Evolutionary conservation across 345 rosid genomes (phyloP).

Genomic region (Citrus cavaleriei): DNA sequence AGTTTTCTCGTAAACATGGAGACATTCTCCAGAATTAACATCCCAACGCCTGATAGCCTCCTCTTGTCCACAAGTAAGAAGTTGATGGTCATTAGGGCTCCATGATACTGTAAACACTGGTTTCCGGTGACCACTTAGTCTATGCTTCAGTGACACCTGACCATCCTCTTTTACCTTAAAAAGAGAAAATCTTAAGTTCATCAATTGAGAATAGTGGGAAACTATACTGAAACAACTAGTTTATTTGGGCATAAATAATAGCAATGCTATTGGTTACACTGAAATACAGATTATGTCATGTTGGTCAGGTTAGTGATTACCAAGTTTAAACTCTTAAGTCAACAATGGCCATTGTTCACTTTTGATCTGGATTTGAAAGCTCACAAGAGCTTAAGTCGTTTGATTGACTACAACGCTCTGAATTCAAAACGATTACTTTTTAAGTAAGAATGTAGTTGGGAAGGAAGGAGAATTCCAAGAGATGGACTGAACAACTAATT

Average conservation of each 20-base stretch:
- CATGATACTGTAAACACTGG: slow-evolving; percentile 55
- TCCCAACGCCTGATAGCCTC: slow-evolving; percentile 65
- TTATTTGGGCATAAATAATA: background rate
- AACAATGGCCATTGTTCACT: background rate
- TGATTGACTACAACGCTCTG: background rate
- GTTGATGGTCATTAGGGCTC: slow-evolving; percentile 60
- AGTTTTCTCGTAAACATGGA: slow-evolving; percentile 46
- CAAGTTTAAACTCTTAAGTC: background rate
- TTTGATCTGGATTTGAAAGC: background rate
- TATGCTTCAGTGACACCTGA: slow-evolving; percentile 44
- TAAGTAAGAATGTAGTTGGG: too few relatives aligned
- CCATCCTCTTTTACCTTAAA: slow-evolving; percentile 46
- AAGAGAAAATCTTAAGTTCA: background rate
- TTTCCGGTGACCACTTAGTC: slow-evolving; percentile 47
- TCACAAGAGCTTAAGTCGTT: background rate
- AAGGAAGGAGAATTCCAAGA: background rate
- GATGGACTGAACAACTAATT: background rate
- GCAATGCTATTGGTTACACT: background rate
- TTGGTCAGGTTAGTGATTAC: background rate
- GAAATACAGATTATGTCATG: background rate
- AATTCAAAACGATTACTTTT: background rate
- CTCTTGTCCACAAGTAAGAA: slow-evolving; percentile 69
- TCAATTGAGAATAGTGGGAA: background rate
- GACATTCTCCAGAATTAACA: slow-evolving; percentile 54
- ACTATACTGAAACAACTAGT: background rate